phyloP scores from a whole-genome alignment of 441 rosid genomes.

The Adansonia madagascariensis region DNA sequence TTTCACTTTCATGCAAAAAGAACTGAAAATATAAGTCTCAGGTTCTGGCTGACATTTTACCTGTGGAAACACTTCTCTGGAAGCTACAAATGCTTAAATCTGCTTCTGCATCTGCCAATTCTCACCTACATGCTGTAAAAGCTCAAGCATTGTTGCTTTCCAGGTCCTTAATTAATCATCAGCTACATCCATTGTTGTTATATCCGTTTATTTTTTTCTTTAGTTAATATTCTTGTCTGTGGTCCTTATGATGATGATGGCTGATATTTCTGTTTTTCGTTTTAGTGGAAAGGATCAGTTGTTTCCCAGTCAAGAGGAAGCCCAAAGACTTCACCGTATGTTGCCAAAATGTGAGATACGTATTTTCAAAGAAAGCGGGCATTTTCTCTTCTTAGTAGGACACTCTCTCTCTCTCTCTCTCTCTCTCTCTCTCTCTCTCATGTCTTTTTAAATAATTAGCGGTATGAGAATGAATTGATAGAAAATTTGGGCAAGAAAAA shows the following conservation, averaged over 20 bases:
- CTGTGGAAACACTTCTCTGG: conserved; percentile 64
- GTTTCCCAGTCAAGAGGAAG: conserved; percentile 71
- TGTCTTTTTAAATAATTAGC: neutral
- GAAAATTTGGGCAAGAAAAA: conserved; percentile 10
- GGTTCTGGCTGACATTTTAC: conserved; percentile 58
- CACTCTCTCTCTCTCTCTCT: conserved; percentile 28
- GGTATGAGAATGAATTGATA: conserved; percentile 9
- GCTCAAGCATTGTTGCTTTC: conserved; percentile 56
- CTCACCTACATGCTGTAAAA: conserved; percentile 61
- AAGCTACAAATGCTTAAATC: conserved; percentile 60
- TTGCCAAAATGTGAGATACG: conserved; percentile 63
- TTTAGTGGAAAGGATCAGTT: conserved; percentile 77
- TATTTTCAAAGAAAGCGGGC: conserved; percentile 58
- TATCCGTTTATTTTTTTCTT: neutral
- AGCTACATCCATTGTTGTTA: neutral
- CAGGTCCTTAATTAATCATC: conserved; percentile 43
- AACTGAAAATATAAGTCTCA: conserved; percentile 34
- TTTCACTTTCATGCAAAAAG: conserved; percentile 26
- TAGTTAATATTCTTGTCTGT: neutral
- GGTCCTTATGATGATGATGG: neutral
- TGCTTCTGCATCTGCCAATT: conserved; percentile 56
- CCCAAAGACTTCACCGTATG: conserved; percentile 50
- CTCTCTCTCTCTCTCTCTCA: conserved; percentile 24
- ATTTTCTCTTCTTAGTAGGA: conserved; percentile 82
- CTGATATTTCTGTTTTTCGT: conserved; percentile 22